Percentiles rank a stretch among this genome's conserved stretches.
Conservation (phyloP, 1,139 yeast genomes). For the Geotrichum europaeum region DNA sequence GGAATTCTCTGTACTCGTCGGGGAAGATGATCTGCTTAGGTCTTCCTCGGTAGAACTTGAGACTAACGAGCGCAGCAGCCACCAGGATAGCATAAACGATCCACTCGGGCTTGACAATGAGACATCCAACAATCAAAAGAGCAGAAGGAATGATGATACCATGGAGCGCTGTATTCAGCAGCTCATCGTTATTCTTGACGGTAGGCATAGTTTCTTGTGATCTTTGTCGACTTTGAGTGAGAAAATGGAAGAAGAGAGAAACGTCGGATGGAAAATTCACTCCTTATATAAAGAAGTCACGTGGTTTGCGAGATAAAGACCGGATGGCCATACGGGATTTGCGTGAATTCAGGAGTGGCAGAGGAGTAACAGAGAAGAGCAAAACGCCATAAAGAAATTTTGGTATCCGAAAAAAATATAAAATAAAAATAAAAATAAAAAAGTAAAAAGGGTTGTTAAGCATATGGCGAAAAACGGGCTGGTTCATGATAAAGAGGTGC, state of each 20-base stretch:
- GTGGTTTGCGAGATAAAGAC: background rate
- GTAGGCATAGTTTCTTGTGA: background rate
- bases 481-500: too few relatives aligned
- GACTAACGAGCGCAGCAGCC: conserved; percentile 25
- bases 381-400: too few relatives aligned
- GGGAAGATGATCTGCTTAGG: conserved; percentile 49
- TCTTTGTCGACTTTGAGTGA: background rate
- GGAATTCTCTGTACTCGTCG: conserved; percentile 66
- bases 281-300: background rate
- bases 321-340: background rate
- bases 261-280: background rate
- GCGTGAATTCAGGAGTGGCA: background rate
- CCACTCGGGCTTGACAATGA: conserved; percentile 28
- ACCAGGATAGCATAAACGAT: conserved; percentile 25
- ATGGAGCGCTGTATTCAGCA: conserved; percentile 29
- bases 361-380: too few relatives aligned
- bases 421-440: too few relatives aligned
- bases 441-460: too few relatives aligned
- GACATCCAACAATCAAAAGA: conserved; percentile 30
- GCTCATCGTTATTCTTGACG: conserved; percentile 14
- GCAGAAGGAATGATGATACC: conserved; percentile 35
- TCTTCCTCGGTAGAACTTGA: conserved; percentile 31
- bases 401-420: too few relatives aligned
- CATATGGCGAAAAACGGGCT: too few relatives aligned
- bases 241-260: background rate